A percentile compares a stretch with the other conserved stretches of the same genome.
These are phyloP conservation scores for Stemphylium lycopersici DNA, from an alignment of 2,329 filamentous ascomycete genomes.

Conservation along the genomic window DNA sequence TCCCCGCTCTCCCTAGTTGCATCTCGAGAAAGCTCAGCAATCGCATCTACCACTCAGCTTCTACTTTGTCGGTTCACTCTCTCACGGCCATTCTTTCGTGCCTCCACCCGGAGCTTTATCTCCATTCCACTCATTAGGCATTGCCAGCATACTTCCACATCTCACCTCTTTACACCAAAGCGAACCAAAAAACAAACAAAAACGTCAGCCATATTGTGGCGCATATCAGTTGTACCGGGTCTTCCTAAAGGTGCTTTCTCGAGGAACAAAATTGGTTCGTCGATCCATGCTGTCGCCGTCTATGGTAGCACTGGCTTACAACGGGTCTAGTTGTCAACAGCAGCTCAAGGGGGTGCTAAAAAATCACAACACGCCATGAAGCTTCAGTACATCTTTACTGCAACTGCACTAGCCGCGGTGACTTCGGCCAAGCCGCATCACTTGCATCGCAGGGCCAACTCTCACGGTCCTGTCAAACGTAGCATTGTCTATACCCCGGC, in stretches of 20 bases:
- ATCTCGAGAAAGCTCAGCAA: neutral
- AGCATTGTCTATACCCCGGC: slow-evolving; percentile 57
- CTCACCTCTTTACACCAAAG: slow-evolving; percentile 19
- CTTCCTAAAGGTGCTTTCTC: neutral
- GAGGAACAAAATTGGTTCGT: slow-evolving; percentile 14
- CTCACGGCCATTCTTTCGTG: slow-evolving; percentile 28
- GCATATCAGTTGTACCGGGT: too few relatives aligned
- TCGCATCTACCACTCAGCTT: slow-evolving; percentile 11
- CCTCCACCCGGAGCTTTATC: slow-evolving; percentile 32
- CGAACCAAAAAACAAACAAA: slow-evolving; percentile 17
- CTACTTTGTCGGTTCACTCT: slow-evolving; percentile 11
- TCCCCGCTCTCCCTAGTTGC: slow-evolving; percentile 12
- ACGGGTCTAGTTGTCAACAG: slow-evolving; percentile 6
- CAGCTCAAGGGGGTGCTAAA: neutral
- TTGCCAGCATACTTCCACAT: slow-evolving; percentile 27
- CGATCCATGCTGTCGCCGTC: neutral
- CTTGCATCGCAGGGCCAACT: slow-evolving; percentile 61
- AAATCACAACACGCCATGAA: slow-evolving; percentile 40
- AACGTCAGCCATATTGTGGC: slow-evolving; percentile 1
- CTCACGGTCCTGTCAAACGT: slow-evolving; percentile 52
- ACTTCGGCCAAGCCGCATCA: slow-evolving; percentile 65
- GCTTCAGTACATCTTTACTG: slow-evolving; percentile 42
- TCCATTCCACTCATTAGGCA: slow-evolving; percentile 46
- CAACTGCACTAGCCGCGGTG: slow-evolving; percentile 52
- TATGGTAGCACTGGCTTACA: slow-evolving; percentile 15